phyloP scores from a whole-genome alignment of 257 asterid species.

The Solanum gandarillasii region DNA sequence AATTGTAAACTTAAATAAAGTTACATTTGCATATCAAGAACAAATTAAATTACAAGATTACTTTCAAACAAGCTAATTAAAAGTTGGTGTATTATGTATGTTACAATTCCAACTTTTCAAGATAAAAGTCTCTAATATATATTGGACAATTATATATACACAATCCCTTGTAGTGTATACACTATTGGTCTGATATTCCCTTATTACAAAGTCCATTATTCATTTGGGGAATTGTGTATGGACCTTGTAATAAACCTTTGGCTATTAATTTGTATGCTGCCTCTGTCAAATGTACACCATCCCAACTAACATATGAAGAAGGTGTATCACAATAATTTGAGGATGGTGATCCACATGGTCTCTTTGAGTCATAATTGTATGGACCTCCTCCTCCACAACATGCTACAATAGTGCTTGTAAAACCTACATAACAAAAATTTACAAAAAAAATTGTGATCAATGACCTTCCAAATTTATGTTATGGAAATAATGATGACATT shows the following conservation, averaged over 20 bases:
- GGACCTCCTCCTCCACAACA: constrained; percentile 39
- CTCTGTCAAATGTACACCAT: constrained; percentile 35
- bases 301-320: constrained; percentile 28
- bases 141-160: not conserved
- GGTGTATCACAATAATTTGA: constrained; percentile 20
- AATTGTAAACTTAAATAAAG: not conserved
- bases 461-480: not conserved
- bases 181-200: not conserved
- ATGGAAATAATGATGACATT: not conserved
- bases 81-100: not conserved
- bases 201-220: not conserved
- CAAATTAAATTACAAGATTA: not conserved
- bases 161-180: not conserved
- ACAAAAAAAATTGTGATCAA: not conserved
- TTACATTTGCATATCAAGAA: not conserved
- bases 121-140: not conserved
- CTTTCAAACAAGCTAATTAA: not conserved
- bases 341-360: constrained; percentile 7
- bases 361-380: constrained; percentile 3
- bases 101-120: not conserved
- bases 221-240: constrained; percentile 10
- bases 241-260: constrained; percentile 14
- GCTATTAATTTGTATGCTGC: constrained; percentile 24
- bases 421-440: constrained; percentile 6
- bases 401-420: constrained; percentile 10